phyloP scores from a whole-genome alignment of 306 rosid genomes.

The Argentina anserina region DNA sequence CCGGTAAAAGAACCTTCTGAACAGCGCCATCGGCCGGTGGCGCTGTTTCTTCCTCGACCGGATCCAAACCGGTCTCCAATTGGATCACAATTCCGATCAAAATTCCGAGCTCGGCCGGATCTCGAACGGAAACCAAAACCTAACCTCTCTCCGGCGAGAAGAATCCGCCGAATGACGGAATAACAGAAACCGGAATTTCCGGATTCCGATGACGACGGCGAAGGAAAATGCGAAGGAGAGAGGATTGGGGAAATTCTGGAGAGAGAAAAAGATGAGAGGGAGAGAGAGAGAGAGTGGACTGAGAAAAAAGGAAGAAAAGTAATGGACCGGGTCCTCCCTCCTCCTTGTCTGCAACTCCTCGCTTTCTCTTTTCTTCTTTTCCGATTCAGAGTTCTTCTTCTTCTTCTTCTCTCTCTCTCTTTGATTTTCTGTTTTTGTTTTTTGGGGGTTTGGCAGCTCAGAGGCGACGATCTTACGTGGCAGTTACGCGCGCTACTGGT shows the following conservation, averaged over 20 bases:
- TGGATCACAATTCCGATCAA: slow-evolving; percentile 34
- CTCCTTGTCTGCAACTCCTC: slow-evolving; percentile 27
- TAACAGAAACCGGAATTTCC: neutral
- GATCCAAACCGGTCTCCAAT: slow-evolving; percentile 74
- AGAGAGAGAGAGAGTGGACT: slow-evolving; percentile 49
- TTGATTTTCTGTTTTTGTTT: neutral
- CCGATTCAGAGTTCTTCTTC: neutral
- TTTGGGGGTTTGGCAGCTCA: slow-evolving; percentile 5
- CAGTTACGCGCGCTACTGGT: neutral
- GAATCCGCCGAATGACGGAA: slow-evolving; percentile 4
- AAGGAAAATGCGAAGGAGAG: too few species aligned
- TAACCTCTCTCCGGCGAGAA: neutral
- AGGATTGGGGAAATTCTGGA: slow-evolving; percentile 1
- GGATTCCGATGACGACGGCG: neutral
- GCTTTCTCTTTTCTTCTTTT: neutral
- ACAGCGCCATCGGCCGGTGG: slow-evolving; percentile 95
- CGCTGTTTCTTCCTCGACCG: slow-evolving; percentile 87
- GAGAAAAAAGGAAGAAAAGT: slow-evolving; percentile 39
- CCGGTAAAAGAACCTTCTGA: slow-evolving; percentile 85
- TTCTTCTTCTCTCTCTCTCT: neutral
- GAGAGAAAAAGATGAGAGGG: slow-evolving; percentile 9
- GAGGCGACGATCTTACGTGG: slow-evolving; percentile 4
- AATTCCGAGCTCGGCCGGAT: slow-evolving; percentile 37
- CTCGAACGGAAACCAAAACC: slow-evolving; percentile 32
- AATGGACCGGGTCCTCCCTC: slow-evolving; percentile 34